Base-by-base conservation (phyloP, 495 filamentous ascomycete genomes). In the Hyaloscypha bicolor region DNA sequence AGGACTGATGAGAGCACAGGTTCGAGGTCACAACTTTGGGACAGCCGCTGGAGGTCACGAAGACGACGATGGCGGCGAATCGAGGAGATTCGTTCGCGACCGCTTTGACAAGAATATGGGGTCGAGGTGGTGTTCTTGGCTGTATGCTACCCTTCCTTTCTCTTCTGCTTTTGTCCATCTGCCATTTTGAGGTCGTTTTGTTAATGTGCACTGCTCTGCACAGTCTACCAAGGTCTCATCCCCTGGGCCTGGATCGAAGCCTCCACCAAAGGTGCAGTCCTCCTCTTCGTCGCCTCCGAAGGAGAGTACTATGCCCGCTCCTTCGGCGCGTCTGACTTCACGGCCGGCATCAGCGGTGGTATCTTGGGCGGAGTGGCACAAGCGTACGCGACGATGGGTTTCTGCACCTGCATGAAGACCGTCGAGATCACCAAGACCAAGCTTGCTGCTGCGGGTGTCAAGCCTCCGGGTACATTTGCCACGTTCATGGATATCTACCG, bases 241-340 rank as follows among this genome's bases (percentile, higher is more conserved):
- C 95, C 95, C 70, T 99, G 95, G 95, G 95, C 95, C 81, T 99
- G 95, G 95, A 99, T 99, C 85, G 95, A 99, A 85, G 96, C 96
- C 79, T 98, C 95, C 73, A 98, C 96, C 78, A 99, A 99, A 83
- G 95, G 95, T 76, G 95, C 95, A 71, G 95, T 99, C 70, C 90
- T 99, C 76, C 92, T 99, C 80, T 99, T 99, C 82, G 94, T 99
- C 80, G 94, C 96, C 73, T 96, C 93, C 70, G 95, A 99, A 82
- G 94, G 93, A 79, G 95, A 99, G 82, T 98, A 90, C 85, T 88
- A 93, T 76, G 94, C 93, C 70, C 89, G 89, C 73, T 78, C 80
- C 68, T 85, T 89, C 72, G 96, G 96, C 71, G 94, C 93, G 70
- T 84, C 83, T 71, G 90, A 94, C 75, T 98, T 99, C 81, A 82